Base-by-base conservation (phyloP, 768 basidiomycete species). In the Galerina marginata region DNA sequence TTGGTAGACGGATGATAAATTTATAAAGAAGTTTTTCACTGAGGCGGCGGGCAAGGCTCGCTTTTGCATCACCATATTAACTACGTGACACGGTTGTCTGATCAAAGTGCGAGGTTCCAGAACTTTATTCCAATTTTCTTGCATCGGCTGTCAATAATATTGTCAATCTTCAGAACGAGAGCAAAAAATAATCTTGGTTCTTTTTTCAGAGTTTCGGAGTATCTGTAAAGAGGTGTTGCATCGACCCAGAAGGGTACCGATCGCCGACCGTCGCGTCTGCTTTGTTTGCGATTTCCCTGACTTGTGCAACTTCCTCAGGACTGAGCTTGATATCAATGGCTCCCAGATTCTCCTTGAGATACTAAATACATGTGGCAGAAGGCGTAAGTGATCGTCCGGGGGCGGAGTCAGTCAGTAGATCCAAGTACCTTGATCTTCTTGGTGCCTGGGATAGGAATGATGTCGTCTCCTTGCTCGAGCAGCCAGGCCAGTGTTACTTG, bases 401-500 rank as follows among this genome's bases (percentile, higher is more conserved):
- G 9, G 45, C 10, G 45, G 20, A n/a, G 12, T 47, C 20, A 47
- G 11, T 20, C 11, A 33, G 33, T 9, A 20, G 23, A 7, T 7
- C 38, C 37, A n/a, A n/a, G 15, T 61, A 64, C 68, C 60, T 69
- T 67, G 44, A 69, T 62, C 45, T 73, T 77, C 51, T 74, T 79
- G 2, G 81, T 82, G 0, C 81, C 83, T 2, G 83, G 82, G 62
- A 85, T 82, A 4, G 82, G 76, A 61, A 84, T 78, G 57, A 85
- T 65, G 55, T 83, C 78, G 14, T 74, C 68, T 1, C 81, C 81
- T 67, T 84, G 80, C 0, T 77, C 78, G 26, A 84, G 75, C 2
- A 84, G 64, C 82, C 80, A 85, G 0, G 82, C 82, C 7, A 86
- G 75, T 1, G 79, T 66, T 16, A 83, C 72, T 64, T 85, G 84